Conservation (phyloP, 805 yeast genomes). For the Saturnispora halmiae region DNA sequence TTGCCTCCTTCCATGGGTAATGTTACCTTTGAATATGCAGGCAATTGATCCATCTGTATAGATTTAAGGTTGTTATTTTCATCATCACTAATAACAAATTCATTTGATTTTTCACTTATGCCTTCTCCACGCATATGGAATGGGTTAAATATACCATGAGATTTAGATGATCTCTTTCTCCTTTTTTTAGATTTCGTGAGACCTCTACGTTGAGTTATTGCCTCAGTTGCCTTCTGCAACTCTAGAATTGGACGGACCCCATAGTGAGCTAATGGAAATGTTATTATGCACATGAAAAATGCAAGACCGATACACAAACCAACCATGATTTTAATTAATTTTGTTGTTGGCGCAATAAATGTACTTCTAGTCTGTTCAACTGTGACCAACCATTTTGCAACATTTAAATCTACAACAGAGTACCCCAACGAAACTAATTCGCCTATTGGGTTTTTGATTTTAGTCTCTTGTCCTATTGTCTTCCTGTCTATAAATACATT, state of each 20-base stretch:
- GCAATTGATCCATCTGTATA: not conserved
- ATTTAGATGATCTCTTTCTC: slow-evolving; percentile 3
- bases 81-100: not conserved
- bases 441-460: slow-evolving; percentile 30
- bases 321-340: slow-evolving; percentile 56
- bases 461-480: slow-evolving; percentile 34
- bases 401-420: slow-evolving; percentile 34
- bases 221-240: slow-evolving; percentile 75
- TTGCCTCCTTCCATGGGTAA: not conserved
- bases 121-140: not conserved
- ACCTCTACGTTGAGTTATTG: slow-evolving; percentile 39
- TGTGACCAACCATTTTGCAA: slow-evolving; percentile 61
- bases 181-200: slow-evolving; percentile 18
- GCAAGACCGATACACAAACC: slow-evolving; percentile 78
- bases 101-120: slow-evolving; percentile 7
- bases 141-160: not conserved
- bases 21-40: not conserved
- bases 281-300: slow-evolving; percentile 59
- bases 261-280: slow-evolving; percentile 76
- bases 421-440: slow-evolving; percentile 48
- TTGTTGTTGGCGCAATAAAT: slow-evolving; percentile 54
- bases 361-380: slow-evolving; percentile 53
- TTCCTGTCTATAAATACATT: slow-evolving; percentile 18
- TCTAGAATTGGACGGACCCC: slow-evolving; percentile 77
- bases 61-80: not conserved